Percentiles rank a stretch among this genome's conserved stretches.
phyloP scores from a whole-genome alignment of 202 grass and related monocot species.

The Brachypodium distachyon region DNA sequence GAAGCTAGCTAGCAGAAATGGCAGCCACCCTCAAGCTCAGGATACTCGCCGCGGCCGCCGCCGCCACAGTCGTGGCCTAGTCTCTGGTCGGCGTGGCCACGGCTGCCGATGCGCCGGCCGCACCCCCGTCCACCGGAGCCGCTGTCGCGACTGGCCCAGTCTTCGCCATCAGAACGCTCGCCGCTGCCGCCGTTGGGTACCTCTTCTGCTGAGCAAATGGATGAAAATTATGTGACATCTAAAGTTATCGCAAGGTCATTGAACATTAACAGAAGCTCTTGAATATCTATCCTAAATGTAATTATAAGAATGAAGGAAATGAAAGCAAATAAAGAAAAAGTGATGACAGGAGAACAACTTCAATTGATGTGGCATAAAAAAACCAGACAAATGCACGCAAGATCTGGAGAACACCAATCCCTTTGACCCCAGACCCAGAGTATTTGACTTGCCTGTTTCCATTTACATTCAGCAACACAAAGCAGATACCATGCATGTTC shows the following conservation, averaged over 20 bases:
- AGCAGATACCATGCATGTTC: background rate
- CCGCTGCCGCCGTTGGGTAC: conserved; percentile 32
- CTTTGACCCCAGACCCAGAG: conserved; percentile 35
- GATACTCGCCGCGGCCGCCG: conserved; percentile 17
- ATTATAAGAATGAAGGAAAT: background rate
- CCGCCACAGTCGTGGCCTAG: background rate
- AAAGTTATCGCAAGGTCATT: no score
- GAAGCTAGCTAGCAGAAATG: conserved; percentile 25
- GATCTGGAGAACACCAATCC: conserved; percentile 44
- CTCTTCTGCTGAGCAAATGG: conserved; percentile 44
- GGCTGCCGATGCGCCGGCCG: conserved; percentile 13
- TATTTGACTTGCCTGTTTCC: conserved; percentile 51
- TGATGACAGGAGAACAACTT: conserved; percentile 33
- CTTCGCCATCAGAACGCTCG: background rate
- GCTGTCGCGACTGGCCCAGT: conserved; percentile 9
- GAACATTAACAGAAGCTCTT: no score
- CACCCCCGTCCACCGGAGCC: background rate
- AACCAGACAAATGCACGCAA: conserved; percentile 65
- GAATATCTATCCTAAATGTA: no score
- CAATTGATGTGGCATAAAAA: conserved; percentile 50
- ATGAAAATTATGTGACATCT: no score
- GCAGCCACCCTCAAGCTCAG: conserved; percentile 38
- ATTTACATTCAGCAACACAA: conserved; percentile 18
- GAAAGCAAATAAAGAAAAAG: background rate
- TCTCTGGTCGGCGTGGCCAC: conserved; percentile 12